Conservation (phyloP, 768 basidiomycete species). For the Lyophyllum decastes region DNA sequence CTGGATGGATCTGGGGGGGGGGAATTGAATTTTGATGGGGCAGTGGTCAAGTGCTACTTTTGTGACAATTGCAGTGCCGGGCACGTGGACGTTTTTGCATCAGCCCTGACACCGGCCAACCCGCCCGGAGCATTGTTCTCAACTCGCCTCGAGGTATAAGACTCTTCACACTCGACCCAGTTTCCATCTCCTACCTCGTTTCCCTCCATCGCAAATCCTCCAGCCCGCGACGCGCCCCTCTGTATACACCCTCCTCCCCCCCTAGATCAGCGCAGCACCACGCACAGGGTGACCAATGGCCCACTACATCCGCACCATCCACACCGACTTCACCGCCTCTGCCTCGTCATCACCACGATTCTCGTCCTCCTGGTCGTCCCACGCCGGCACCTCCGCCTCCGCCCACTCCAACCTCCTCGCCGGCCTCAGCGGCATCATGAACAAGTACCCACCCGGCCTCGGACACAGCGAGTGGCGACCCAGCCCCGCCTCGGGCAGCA, state of each 20-base stretch:
- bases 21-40: neutral
- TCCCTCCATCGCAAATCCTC: neutral
- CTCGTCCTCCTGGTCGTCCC: slow-evolving; percentile 2
- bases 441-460: slow-evolving; percentile 23
- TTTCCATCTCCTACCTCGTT: neutral
- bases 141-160: neutral
- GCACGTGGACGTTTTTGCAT: neutral
- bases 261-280: no score
- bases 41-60: no score
- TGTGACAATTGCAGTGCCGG: neutral
- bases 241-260: no score
- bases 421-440: slow-evolving; percentile 22
- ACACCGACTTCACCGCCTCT: slow-evolving; percentile 34
- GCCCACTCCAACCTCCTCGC: slow-evolving; percentile 17
- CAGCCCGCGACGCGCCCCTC: neutral
- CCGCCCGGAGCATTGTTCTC: slow-evolving; percentile 1
- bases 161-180: neutral
- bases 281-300: slow-evolving; percentile 13
- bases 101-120: neutral
- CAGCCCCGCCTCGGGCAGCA: neutral
- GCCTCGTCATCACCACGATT: neutral
- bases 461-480: slow-evolving; percentile 9
- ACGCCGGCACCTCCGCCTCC: slow-evolving; percentile 14
- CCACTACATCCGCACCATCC: slow-evolving; percentile 44
- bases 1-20: neutral